A percentile compares a stretch with the other conserved stretches of the same genome.
phyloP scores from a whole-genome alignment of 2,329 filamentous ascomycete genomes.

The Kalmusia sp. region DNA sequence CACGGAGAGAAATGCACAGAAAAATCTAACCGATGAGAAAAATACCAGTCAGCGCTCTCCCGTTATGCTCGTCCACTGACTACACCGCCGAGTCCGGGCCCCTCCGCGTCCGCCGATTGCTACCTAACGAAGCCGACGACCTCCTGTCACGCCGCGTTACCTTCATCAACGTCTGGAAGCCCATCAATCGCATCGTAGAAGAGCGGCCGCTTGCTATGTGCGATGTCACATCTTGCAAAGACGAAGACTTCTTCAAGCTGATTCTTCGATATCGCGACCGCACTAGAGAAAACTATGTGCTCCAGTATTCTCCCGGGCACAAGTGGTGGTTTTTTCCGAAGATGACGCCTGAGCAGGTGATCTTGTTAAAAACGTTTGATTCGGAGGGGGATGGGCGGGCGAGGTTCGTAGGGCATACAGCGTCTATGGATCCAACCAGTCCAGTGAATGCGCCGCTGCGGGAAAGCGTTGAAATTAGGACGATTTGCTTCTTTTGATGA shows the following conservation, averaged over 20 bases:
- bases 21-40: conserved; percentile 44
- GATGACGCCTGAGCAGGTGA: conserved; percentile 46
- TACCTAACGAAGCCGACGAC: conserved; percentile 51
- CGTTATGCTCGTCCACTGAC: conserved; percentile 60
- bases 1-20: conserved; percentile 40
- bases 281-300: conserved; percentile 51
- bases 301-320: conserved; percentile 42
- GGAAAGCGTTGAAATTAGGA: conserved; percentile 51
- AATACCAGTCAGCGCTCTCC: conserved; percentile 51
- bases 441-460: conserved; percentile 39
- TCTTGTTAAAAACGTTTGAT: conserved; percentile 51
- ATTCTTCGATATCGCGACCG: conserved; percentile 49
- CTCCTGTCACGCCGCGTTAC: conserved; percentile 55
- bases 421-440: conserved; percentile 48
- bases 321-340: conserved; percentile 52
- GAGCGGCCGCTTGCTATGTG: conserved; percentile 52
- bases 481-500: conserved; percentile 49
- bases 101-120: conserved; percentile 52
- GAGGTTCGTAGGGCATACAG: conserved; percentile 48
- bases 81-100: conserved; percentile 55
- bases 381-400: conserved; percentile 39
- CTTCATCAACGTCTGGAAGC: conserved; percentile 62
- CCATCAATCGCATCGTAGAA: conserved; percentile 49
- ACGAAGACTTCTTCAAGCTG: conserved; percentile 52
- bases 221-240: conserved; percentile 44